phyloP scores from a whole-genome alignment of 1,284 basidiomycete genomes.

The Phlebopus sp. region DNA sequence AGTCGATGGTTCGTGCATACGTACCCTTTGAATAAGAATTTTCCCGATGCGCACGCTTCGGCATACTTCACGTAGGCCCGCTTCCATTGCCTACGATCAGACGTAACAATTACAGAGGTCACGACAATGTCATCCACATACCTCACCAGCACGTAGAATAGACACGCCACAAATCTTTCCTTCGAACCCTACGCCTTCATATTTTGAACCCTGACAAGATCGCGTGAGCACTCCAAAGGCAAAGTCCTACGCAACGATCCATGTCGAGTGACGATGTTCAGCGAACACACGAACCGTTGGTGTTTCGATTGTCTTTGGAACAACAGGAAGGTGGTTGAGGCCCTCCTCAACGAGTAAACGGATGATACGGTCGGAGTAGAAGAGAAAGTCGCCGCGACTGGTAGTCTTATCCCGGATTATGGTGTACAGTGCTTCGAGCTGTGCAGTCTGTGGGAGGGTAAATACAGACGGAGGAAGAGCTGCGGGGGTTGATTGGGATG shows the following conservation, averaged over 20 bases:
- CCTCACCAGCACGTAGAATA: slow-evolving; percentile 87
- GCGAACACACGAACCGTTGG: slow-evolving; percentile 55
- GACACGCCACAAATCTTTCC: slow-evolving; percentile 95
- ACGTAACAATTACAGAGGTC: not conserved
- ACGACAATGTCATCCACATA: slow-evolving; percentile 28
- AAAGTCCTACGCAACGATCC: not conserved
- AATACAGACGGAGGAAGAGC: slow-evolving; percentile 75
- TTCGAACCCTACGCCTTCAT: slow-evolving; percentile 88
- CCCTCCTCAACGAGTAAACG: slow-evolving; percentile 79
- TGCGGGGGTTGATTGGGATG: slow-evolving; percentile 35
- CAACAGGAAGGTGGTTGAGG: slow-evolving; percentile 93
- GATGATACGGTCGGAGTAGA: slow-evolving; percentile 87
- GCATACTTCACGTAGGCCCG: slow-evolving; percentile 91
- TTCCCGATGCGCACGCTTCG: slow-evolving; percentile 90
- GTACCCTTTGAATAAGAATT: slow-evolving; percentile 90
- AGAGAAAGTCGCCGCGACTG: slow-evolving; percentile 91
- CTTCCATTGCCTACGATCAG: slow-evolving; percentile 79
- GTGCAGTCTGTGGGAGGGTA: slow-evolving; percentile 82
- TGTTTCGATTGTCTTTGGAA: slow-evolving; percentile 78
- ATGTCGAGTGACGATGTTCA: not conserved
- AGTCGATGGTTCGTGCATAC: slow-evolving; percentile 16
- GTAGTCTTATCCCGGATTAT: slow-evolving; percentile 91
- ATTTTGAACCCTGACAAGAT: slow-evolving; percentile 64
- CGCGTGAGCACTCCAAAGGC: not conserved
- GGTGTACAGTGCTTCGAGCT: slow-evolving; percentile 94